Evolutionary conservation across 768 basidiomycete species (phyloP).

Genomic region (Chlorophyllum brunneum): DNA sequence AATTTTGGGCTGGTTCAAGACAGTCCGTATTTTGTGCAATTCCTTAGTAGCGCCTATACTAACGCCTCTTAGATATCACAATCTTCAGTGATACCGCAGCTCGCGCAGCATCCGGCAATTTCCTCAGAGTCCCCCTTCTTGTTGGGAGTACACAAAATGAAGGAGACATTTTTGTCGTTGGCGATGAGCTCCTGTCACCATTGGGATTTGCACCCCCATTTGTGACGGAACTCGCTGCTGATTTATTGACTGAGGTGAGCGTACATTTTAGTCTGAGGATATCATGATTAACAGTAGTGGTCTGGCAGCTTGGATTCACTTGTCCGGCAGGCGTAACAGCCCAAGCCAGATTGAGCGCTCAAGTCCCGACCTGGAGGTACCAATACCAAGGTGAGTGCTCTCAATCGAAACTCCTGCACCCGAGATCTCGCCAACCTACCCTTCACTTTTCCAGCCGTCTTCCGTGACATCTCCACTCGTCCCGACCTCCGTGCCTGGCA

Average conservation of each 20-base stretch:
- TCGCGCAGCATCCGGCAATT: slow-evolving; percentile 24
- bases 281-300: neutral
- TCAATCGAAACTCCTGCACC: neutral
- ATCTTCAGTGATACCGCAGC: slow-evolving; percentile 27
- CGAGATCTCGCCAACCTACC: neutral
- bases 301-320: slow-evolving; percentile 23
- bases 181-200: slow-evolving; percentile 21
- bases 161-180: slow-evolving; percentile 30
- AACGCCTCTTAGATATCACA: slow-evolving; percentile 23
- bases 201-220: slow-evolving; percentile 25
- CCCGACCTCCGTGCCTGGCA: slow-evolving; percentile 33
- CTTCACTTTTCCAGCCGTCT: slow-evolving; percentile 22
- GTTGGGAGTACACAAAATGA: slow-evolving; percentile 31
- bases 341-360: slow-evolving; percentile 24
- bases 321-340: slow-evolving; percentile 27
- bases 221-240: slow-evolving; percentile 25
- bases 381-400: slow-evolving; percentile 21
- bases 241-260: slow-evolving; percentile 28
- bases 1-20: slow-evolving; percentile 28
- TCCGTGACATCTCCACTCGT: slow-evolving; percentile 29
- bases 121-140: slow-evolving; percentile 26
- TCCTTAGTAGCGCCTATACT: neutral
- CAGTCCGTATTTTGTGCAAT: slow-evolving; percentile 19
- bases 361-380: slow-evolving; percentile 26
- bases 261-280: neutral